A percentile compares a stretch with the other conserved stretches of the same genome.
Evolutionary conservation across 441 rosid species (phyloP).

Genomic region (Pelargonium fulgidum): DNA sequence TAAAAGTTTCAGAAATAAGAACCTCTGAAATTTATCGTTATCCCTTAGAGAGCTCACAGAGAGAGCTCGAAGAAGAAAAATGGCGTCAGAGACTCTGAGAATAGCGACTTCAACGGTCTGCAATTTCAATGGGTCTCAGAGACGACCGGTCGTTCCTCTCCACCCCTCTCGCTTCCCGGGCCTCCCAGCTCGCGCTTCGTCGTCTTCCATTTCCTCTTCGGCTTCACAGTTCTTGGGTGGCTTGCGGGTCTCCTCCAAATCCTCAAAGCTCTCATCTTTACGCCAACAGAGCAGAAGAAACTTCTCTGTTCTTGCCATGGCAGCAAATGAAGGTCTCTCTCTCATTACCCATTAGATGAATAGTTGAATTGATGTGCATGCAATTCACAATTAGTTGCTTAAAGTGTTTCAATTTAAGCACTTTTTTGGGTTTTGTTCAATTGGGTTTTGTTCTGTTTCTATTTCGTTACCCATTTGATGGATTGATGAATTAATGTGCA

Average conservation of each 20-base stretch:
- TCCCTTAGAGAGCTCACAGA: not conserved
- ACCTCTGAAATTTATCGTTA: not conserved
- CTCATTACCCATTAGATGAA: not conserved
- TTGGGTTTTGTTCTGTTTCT: too few species aligned
- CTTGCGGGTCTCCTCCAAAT: slow-evolving; percentile 30
- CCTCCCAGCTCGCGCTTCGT: slow-evolving; percentile 39
- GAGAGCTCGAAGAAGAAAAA: slow-evolving; percentile 16
- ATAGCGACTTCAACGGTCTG: slow-evolving; percentile 43
- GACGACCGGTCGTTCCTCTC: slow-evolving; percentile 33
- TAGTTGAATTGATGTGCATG: not conserved
- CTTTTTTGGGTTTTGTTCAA: not conserved
- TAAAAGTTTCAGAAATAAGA: not conserved
- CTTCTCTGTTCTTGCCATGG: slow-evolving; percentile 64
- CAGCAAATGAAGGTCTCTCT: slow-evolving; percentile 46
- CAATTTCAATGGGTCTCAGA: slow-evolving; percentile 49
- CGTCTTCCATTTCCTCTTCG: slow-evolving; percentile 45
- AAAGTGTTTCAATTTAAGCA: too few species aligned
- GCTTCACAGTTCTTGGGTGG: slow-evolving; percentile 47
- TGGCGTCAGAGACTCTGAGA: slow-evolving; percentile 69
- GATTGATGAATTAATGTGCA: too few species aligned
- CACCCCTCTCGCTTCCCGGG: slow-evolving; percentile 40
- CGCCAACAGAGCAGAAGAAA: slow-evolving; percentile 34
- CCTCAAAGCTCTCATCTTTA: slow-evolving; percentile 23
- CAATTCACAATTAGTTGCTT: too few species aligned
- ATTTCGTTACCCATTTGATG: too few species aligned